These are phyloP conservation scores for Wickerhamomyces rabaulensis DNA, from an alignment of 805 yeast genomes.

Conservation along the genomic window DNA sequence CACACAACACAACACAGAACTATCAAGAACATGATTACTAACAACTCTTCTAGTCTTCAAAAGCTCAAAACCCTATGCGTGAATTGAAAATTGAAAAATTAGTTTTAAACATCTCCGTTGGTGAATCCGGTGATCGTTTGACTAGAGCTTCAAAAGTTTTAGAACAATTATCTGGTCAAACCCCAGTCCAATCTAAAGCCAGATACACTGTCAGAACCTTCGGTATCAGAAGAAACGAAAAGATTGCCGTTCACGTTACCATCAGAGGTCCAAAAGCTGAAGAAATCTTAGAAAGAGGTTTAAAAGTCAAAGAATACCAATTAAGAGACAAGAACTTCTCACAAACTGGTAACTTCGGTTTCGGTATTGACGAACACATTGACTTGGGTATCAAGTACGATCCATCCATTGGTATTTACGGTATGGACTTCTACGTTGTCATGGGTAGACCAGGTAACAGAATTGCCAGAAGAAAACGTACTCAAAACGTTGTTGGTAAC, in stretches of 20 bases:
- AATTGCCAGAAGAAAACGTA: constrained; percentile 98
- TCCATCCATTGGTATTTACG: constrained; percentile 99
- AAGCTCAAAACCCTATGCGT: constrained; percentile 93
- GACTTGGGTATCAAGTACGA: constrained; percentile 99
- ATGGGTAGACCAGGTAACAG: constrained; percentile 99
- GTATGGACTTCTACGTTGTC: constrained; percentile 99
- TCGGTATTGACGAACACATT: constrained; percentile 99
- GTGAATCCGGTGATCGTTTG: constrained; percentile 99
- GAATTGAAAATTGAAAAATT: constrained; percentile 98
- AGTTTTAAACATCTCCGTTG: constrained; percentile 99
- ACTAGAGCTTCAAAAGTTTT: constrained; percentile 99
- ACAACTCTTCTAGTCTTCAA: constrained; percentile 35
- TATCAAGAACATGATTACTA: constrained; percentile 10
- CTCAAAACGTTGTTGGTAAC: constrained; percentile 84
- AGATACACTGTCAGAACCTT: constrained; percentile 99
- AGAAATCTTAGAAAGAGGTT: constrained; percentile 99
- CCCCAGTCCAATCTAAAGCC: constrained; percentile 99
- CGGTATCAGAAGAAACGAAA: constrained; percentile 99
- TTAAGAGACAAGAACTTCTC: constrained; percentile 92
- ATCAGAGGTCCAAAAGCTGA: constrained; percentile 99
- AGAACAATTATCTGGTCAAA: constrained; percentile 99
- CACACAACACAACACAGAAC: neutral
- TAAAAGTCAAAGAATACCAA: constrained; percentile 99
- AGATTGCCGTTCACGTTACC: constrained; percentile 98
- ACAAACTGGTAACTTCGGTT: constrained; percentile 99